Base-by-base conservation (phyloP, 768 basidiomycete species). In the Leucogyrophana mollusca region DNA sequence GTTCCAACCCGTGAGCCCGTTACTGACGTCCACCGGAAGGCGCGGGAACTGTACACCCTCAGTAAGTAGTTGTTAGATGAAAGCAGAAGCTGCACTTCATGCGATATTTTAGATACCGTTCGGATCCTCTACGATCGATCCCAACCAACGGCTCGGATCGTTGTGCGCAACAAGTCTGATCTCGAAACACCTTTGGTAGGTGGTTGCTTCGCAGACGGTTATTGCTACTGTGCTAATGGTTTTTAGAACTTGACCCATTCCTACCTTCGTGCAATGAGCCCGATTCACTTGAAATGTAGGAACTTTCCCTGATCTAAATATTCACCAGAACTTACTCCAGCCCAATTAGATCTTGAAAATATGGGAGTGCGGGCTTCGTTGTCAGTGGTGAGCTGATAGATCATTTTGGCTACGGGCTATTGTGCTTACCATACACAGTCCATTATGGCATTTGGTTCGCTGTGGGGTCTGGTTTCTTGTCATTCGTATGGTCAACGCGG, bases 281-380 rank as follows among this genome's bases (percentile, higher is more conserved):
- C 89, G 4, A 89, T 93, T 39, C 89, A 91, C 57, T 66, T 89
- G 49, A 82, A 89, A 67, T 91, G 83, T 85, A 51, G 23, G 78
- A 62, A 6, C 24, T 22, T 40, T 14, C n/a, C n/a, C n/a, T n/a
- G n/a, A n/a, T n/a, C n/a, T n/a, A n/a, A n/a, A n/a, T n/a, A n/a
- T n/a, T n/a, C n/a, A n/a, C n/a, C n/a, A n/a, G 18, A 10, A 21
- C 38, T 24, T 9, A 32, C 30, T 34, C 18, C 33, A 14, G 17
- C 9, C 14, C 20, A 4, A 16, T 9, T 50, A 84, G 86, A 89
- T 66, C 72, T 89, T 32, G 79, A 73, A 23, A 90, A 90, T 57
- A 90, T 92, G 87, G 82, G 81, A 30, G 87, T 91, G 0, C 77
- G 87, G 32, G 85, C 88, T 2, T 88, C 86, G 6, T 90, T 90